A percentile compares a stretch with the other conserved stretches of the same genome.
phyloP scores from a whole-genome alignment of 441 rosid species.

The Geranium incanum region DNA sequence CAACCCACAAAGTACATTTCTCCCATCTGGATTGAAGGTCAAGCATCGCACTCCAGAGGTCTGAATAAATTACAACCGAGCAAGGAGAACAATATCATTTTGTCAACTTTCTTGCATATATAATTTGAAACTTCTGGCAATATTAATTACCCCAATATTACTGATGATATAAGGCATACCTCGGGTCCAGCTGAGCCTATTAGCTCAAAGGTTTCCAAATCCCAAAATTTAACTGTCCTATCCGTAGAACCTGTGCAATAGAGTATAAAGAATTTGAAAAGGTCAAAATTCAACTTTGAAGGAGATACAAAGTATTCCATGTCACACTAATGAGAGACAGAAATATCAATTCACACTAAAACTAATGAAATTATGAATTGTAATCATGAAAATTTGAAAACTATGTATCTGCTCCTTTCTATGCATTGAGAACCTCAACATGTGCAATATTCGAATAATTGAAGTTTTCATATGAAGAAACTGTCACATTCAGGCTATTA shows the following conservation, averaged over 20 bases:
- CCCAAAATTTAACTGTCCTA: constrained; percentile 97
- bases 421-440: constrained; percentile 1
- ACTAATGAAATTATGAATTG: neutral
- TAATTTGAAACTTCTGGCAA: constrained; percentile 6
- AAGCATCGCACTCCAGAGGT: constrained; percentile 86
- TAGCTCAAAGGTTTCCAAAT: constrained; percentile 95
- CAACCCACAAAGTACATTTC: constrained; percentile 90
- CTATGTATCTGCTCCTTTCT: neutral
- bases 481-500: neutral
- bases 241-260: constrained; percentile 82
- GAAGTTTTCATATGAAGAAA: neutral
- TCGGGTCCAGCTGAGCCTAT: constrained; percentile 91
- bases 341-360: neutral
- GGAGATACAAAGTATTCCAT: neutral
- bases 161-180: constrained; percentile 36
- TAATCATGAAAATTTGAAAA: neutral
- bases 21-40: constrained; percentile 92
- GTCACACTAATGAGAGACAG: neutral
- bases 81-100: constrained; percentile 17
- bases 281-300: constrained; percentile 6
- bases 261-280: constrained; percentile 7
- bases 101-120: neutral
- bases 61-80: constrained; percentile 28
- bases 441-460: neutral
- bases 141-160: constrained; percentile 10